phyloP scores from a whole-genome alignment of 202 grass and related monocot species.

The Cymbopogon flexuosus region DNA sequence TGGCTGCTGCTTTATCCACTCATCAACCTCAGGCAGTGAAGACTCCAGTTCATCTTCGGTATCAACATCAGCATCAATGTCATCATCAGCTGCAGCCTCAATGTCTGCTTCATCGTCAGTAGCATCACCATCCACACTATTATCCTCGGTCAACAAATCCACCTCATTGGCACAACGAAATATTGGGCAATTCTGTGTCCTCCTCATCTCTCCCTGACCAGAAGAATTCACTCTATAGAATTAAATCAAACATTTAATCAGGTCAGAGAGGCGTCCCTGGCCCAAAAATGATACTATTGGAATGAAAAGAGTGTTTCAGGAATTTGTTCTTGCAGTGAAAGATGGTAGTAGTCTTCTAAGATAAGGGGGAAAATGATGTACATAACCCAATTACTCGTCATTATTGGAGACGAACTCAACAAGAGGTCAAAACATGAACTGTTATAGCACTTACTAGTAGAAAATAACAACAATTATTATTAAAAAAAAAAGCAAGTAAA shows the following conservation, averaged over 20 bases:
- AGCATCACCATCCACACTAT: background rate
- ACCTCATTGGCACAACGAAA: constrained; percentile 7
- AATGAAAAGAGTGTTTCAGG: no score
- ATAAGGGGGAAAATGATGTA: no score
- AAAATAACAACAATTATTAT: background rate
- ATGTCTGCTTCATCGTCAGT: background rate
- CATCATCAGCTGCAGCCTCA: background rate
- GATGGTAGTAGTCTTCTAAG: no score
- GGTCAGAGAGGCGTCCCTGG: no score
- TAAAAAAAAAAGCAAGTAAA: no score
- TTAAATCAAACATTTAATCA: background rate
- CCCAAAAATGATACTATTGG: no score
- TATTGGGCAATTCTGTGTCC: background rate
- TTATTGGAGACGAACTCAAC: background rate
- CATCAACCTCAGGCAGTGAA: background rate
- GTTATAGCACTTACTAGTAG: background rate
- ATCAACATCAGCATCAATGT: background rate
- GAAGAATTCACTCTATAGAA: background rate
- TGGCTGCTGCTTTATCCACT: constrained; percentile 50
- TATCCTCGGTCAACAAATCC: constrained; percentile 23
- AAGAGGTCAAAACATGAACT: background rate
- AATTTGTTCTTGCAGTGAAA: no score
- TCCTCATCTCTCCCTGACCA: background rate
- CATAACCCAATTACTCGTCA: no score
- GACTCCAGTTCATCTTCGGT: background rate